Evolutionary conservation across 306 rosid genomes (phyloP), one percentile per base, ranked within the genome.

Genomic region (Begonia fuchsioides): DNA sequence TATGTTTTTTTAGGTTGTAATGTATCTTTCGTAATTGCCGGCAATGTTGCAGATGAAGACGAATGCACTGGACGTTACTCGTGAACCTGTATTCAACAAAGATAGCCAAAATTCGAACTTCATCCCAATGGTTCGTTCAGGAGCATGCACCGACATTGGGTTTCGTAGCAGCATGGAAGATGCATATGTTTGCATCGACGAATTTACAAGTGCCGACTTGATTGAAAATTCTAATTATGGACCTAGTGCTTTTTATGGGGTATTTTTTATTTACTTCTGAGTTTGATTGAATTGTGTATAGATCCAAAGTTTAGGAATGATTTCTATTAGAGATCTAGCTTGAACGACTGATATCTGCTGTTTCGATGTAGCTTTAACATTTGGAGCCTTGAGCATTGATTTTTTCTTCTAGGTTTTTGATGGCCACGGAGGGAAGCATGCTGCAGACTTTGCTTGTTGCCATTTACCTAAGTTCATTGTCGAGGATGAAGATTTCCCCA

Each of bases 381-480:
- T 26, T 5, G 5, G 32, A 26, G 32, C 32, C 32, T 26, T 26
- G 32, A 26, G 32, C 32, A 3, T 26, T 26, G 32, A 7, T 26
- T 26, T 26, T 26, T 26, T 5, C 32, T 26, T 26, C 5, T 26
- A 82, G 90, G 80, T 82, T 16, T 86, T 86, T 68, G 94, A 86
- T 75, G 96, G 96, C 49, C 96, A 86, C 60, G 96, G 96, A 17
- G 96, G 94, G 44, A 82, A 77, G 78, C 87, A 86, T 66, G 96
- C 96, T 17, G 94, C 96, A 38, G 84, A 86, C 53, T 86, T 82
- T 72, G 90, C 86, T 57, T 72, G 86, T 61, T 48, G 16, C 44
- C 77, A 82, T 72, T 54, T 82, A 68, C 94, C 79, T 0, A 86
- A 82, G 69, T 72, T 76, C 56, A 86, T 86, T 49, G 44, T 76